Conservation (phyloP, 148 eudicot species). For the Vaccinium macrocarpon region DNA sequence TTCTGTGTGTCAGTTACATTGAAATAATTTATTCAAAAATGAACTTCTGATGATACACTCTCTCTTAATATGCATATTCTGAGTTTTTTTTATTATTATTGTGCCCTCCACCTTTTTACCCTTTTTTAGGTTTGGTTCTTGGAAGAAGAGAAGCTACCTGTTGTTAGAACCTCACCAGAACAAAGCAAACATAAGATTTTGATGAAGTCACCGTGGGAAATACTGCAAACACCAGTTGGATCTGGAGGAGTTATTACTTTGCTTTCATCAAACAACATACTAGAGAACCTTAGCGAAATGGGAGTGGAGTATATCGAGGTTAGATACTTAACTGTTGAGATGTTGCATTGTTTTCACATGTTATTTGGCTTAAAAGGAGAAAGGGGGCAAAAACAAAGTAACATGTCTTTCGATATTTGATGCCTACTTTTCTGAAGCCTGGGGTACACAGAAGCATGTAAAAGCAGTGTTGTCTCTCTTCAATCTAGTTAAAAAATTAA, state of each 20-base stretch:
- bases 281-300: constrained; percentile 49
- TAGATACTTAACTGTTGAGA: constrained; percentile 15
- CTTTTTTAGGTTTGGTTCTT: constrained; percentile 72
- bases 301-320: constrained; percentile 90
- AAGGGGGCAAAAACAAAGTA: neutral
- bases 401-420: neutral
- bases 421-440: neutral
- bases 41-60: neutral
- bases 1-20: neutral
- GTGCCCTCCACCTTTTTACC: constrained; percentile 6
- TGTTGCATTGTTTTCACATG: constrained; percentile 9
- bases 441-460: neutral
- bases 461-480: neutral
- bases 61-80: neutral
- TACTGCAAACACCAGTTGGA: constrained; percentile 77
- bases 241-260: constrained; percentile 65
- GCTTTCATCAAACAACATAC: constrained; percentile 50
- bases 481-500: neutral
- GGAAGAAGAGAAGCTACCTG: constrained; percentile 88
- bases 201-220: constrained; percentile 92
- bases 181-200: constrained; percentile 59
- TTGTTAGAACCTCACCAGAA: constrained; percentile 52
- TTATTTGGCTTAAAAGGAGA: neutral
- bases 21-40: neutral
- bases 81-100: neutral